Percentiles rank a stretch among this genome's conserved stretches.
These are phyloP conservation scores for Thelonectria blattea DNA, from an alignment of 2,329 filamentous ascomycete species.

Conservation along the genomic window DNA sequence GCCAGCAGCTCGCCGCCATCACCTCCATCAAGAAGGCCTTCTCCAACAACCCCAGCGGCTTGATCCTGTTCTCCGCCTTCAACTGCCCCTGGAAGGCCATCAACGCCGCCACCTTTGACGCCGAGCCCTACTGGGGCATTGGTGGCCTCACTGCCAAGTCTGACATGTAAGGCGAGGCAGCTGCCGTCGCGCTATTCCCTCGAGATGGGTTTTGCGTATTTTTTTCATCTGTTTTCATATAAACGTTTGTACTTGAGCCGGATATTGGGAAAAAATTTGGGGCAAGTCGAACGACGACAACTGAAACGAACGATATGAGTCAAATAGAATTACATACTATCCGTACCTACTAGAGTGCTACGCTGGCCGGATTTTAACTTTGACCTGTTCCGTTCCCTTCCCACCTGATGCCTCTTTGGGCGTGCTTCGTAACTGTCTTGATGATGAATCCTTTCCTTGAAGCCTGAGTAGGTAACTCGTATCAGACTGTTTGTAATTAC, in stretches of 20 bases:
- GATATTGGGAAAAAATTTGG: background rate
- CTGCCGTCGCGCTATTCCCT: too few relatives aligned
- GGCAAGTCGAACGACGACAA: background rate
- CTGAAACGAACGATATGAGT: background rate
- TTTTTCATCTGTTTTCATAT: background rate
- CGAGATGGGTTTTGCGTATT: background rate
- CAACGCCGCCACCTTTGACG: constrained; percentile 65
- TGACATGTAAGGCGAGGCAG: constrained; percentile 19
- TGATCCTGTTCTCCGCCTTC: constrained; percentile 80
- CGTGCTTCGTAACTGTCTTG: background rate
- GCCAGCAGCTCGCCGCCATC: constrained; percentile 71
- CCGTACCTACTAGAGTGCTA: background rate
- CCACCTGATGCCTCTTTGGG: background rate
- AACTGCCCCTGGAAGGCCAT: constrained; percentile 81
- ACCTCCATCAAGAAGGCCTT: constrained; percentile 68
- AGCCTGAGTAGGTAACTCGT: background rate
- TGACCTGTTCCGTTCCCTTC: background rate
- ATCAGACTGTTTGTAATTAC: too few relatives aligned
- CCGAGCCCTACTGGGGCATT: constrained; percentile 82
- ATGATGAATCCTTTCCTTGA: background rate
- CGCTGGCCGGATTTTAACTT: background rate
- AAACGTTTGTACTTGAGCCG: background rate
- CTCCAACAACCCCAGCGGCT: constrained; percentile 50
- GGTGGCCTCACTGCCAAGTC: constrained; percentile 37
- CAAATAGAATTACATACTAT: background rate